A percentile compares a stretch with the other conserved stretches of the same genome.
Evolutionary conservation across 2,329 filamentous ascomycete genomes (phyloP).

Genomic region (Neurospora sp.): DNA sequence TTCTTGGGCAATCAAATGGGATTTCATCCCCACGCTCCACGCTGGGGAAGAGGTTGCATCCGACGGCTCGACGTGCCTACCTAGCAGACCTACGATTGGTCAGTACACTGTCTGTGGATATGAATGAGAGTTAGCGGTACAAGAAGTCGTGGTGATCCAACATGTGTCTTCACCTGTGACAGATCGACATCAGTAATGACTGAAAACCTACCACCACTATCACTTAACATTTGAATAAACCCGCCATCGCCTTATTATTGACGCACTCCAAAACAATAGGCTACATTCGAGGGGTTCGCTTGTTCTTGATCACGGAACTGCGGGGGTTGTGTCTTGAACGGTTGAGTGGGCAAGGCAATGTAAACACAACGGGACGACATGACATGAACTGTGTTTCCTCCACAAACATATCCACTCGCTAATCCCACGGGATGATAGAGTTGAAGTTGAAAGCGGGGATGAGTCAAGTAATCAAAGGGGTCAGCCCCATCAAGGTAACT

Average conservation of each 20-base stretch:
- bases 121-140: no score
- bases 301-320: background rate
- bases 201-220: background rate
- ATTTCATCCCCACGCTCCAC: no score
- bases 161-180: background rate
- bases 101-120: no score
- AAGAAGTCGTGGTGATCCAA: background rate
- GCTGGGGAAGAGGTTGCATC: no score
- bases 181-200: background rate
- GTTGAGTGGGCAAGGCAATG: background rate
- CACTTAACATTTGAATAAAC: background rate
- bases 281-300: background rate
- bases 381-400: background rate
- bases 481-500: background rate
- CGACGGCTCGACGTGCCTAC: no score
- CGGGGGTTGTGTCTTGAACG: background rate
- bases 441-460: background rate
- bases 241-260: background rate
- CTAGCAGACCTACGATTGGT: no score
- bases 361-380: background rate
- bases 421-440: background rate
- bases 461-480: background rate
- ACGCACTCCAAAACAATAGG: background rate
- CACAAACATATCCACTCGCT: background rate
- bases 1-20: no score